These are phyloP conservation scores for Xylariales sp. DNA, from an alignment of 2,329 filamentous ascomycete species.

Conservation along the genomic window DNA sequence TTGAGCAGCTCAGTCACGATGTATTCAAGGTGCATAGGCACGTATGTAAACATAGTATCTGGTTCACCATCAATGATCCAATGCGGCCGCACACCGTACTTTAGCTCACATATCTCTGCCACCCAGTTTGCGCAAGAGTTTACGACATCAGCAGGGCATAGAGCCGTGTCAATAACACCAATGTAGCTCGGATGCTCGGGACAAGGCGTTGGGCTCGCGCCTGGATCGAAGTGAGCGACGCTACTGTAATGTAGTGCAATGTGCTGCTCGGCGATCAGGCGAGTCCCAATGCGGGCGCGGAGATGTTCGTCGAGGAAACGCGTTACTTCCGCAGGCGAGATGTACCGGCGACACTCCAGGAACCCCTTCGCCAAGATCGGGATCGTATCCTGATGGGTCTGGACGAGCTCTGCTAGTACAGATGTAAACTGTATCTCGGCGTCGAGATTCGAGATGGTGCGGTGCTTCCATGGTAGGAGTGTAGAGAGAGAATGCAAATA, in stretches of 20 bases:
- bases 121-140: slow-evolving; percentile 85
- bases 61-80: slow-evolving; percentile 81
- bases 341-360: slow-evolving; percentile 88
- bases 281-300: slow-evolving; percentile 86
- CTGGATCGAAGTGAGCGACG: slow-evolving; percentile 63
- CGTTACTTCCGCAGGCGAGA: slow-evolving; percentile 77
- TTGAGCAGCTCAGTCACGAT: slow-evolving; percentile 95
- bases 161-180: slow-evolving; percentile 88
- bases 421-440: slow-evolving; percentile 91
- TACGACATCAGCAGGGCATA: slow-evolving; percentile 77
- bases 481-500: slow-evolving; percentile 92
- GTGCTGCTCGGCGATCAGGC: slow-evolving; percentile 93
- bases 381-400: slow-evolving; percentile 92
- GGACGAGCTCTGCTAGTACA: slow-evolving; percentile 89
- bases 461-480: slow-evolving; percentile 73
- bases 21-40: slow-evolving; percentile 95
- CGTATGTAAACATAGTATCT: slow-evolving; percentile 84
- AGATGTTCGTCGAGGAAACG: slow-evolving; percentile 90
- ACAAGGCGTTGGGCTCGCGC: slow-evolving; percentile 44
- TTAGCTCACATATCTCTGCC: slow-evolving; percentile 92
- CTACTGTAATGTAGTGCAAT: slow-evolving; percentile 75
- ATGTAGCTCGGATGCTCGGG: slow-evolving; percentile 66
- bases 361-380: slow-evolving; percentile 88
- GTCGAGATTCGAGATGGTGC: slow-evolving; percentile 67
- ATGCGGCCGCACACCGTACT: slow-evolving; percentile 82